Evolutionary conservation across 306 rosid species (phyloP).

Genomic region (Heteromeles arbutifolia): DNA sequence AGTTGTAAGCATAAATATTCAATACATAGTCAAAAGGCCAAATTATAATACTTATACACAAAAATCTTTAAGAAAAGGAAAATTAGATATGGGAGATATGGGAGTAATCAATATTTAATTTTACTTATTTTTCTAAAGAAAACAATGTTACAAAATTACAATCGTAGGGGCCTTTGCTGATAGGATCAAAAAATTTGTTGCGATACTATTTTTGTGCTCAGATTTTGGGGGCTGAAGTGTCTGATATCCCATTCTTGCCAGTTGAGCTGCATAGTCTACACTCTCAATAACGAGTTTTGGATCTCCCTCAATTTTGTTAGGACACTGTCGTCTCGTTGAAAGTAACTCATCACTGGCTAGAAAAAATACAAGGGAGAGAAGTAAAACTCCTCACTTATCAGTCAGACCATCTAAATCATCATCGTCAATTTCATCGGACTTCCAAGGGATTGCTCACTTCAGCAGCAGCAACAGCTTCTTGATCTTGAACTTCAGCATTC

Average conservation of each 20-base stretch:
- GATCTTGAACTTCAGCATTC: slow-evolving; percentile 40
- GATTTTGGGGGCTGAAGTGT: neutral
- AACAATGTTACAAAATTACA: neutral
- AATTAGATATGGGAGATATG: neutral
- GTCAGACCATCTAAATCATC: slow-evolving; percentile 37
- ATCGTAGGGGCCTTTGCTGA: neutral
- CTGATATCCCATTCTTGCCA: neutral
- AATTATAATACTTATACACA: neutral
- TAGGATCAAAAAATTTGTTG: neutral
- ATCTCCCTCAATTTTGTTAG: neutral
- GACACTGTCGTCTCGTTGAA: neutral
- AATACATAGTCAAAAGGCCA: neutral
- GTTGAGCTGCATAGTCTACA: neutral
- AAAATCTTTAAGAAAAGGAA: neutral
- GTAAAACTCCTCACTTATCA: slow-evolving; percentile 11
- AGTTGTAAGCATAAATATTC: too few relatives aligned
- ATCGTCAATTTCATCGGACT: slow-evolving; percentile 41
- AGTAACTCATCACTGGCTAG: neutral
- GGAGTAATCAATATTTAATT: neutral
- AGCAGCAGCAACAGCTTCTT: slow-evolving; percentile 26
- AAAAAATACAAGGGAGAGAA: neutral
- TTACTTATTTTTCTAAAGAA: neutral
- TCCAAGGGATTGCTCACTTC: slow-evolving; percentile 38
- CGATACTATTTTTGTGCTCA: neutral
- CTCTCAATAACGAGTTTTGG: neutral